Conservation (phyloP, 2,329 filamentous ascomycete genomes). For the Elsinoe australis region DNA sequence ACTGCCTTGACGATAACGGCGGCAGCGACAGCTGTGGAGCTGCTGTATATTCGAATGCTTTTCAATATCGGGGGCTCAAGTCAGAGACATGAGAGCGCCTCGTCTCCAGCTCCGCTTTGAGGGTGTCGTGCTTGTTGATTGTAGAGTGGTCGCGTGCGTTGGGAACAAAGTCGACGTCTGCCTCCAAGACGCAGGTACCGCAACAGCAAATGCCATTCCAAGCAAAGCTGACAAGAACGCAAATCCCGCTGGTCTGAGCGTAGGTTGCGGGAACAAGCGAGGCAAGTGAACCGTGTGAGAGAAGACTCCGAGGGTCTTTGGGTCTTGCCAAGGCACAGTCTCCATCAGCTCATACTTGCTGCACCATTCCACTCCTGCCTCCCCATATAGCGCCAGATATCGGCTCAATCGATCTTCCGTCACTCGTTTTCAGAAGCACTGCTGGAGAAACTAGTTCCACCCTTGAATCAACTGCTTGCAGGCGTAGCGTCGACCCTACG, state of each 20-base stretch:
- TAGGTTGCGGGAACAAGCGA: too few relatives aligned
- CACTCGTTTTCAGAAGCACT: constrained; percentile 2
- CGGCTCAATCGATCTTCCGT: constrained; percentile 7
- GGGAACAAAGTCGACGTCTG: too few relatives aligned
- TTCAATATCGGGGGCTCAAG: too few relatives aligned
- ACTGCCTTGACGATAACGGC: background rate
- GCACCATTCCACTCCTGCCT: constrained; percentile 8
- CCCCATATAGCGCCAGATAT: background rate
- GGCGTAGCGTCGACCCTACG: constrained; percentile 7
- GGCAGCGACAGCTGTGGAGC: background rate
- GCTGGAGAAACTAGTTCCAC: background rate
- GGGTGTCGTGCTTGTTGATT: too few relatives aligned
- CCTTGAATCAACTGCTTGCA: constrained; percentile 2
- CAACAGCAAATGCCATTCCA: too few relatives aligned
- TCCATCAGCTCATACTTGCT: constrained; percentile 3
- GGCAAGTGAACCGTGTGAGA: too few relatives aligned
- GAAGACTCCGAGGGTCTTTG: background rate
- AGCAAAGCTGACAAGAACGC: too few relatives aligned
- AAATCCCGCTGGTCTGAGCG: too few relatives aligned
- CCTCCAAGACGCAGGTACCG: too few relatives aligned
- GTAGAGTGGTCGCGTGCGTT: too few relatives aligned
- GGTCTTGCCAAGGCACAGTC: background rate
- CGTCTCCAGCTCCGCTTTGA: too few relatives aligned
- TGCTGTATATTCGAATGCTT: background rate
- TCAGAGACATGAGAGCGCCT: too few relatives aligned